These are phyloP conservation scores for Hysterangium stoloniferum DNA, from an alignment of 768 basidiomycete genomes.

Conservation along the genomic window DNA sequence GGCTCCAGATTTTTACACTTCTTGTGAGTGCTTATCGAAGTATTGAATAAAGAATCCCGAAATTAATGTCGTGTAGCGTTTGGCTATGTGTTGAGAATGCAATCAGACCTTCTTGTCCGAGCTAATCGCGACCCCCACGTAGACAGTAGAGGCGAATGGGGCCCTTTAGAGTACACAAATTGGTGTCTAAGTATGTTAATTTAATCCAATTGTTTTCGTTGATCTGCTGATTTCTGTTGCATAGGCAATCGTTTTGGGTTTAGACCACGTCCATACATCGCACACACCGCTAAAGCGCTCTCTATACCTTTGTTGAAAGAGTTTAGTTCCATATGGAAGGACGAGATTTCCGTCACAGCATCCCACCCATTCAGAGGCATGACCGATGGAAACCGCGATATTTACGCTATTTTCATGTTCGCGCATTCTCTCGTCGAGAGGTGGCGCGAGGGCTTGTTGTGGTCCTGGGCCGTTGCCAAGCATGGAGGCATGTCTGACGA, in stretches of 20 bases:
- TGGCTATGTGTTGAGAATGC: slow-evolving; percentile 32
- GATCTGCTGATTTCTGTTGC: neutral
- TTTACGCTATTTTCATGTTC: slow-evolving; percentile 27
- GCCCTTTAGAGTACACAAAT: slow-evolving; percentile 14
- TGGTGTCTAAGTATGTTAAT: slow-evolving; percentile 14
- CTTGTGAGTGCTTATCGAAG: neutral
- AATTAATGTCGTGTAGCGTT: slow-evolving; percentile 19
- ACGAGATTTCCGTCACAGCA: slow-evolving; percentile 24
- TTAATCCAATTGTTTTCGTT: neutral
- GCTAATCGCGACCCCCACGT: slow-evolving; percentile 6
- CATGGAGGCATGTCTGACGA: slow-evolving; percentile 21
- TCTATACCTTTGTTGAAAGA: slow-evolving; percentile 29
- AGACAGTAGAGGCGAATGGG: slow-evolving; percentile 17
- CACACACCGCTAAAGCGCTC: slow-evolving; percentile 32
- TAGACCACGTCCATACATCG: slow-evolving; percentile 31
- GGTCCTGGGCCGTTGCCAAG: slow-evolving; percentile 30
- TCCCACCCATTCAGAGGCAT: slow-evolving; percentile 26
- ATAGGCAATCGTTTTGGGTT: slow-evolving; percentile 28
- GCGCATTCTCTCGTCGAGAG: slow-evolving; percentile 29
- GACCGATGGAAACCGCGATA: slow-evolving; percentile 23
- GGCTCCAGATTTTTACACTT: slow-evolving; percentile 27
- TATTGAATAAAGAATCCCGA: no score
- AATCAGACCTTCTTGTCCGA: slow-evolving; percentile 25
- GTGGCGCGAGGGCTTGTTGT: slow-evolving; percentile 30
- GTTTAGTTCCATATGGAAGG: slow-evolving; percentile 23